Percentiles rank a stretch among this genome's conserved stretches.
Conservation (phyloP, 1,284 basidiomycete genomes). For the Vanrija sp. region DNA sequence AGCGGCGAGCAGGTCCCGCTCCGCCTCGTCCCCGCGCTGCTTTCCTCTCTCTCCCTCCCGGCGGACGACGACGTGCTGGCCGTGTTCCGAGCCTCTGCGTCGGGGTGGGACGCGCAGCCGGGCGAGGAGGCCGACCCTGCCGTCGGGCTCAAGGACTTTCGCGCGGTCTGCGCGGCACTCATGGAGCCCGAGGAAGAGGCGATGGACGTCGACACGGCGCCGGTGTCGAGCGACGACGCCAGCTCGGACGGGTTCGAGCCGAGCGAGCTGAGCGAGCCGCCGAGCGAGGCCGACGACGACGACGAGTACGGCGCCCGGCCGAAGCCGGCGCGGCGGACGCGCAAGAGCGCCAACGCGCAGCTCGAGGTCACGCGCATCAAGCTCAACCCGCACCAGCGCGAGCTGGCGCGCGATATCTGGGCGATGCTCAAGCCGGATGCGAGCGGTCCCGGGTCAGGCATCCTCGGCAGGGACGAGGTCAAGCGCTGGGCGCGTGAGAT, state of each 20-base stretch:
- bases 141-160: constrained; percentile 34
- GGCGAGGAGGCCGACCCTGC: constrained; percentile 10
- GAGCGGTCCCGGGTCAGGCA: constrained; percentile 3
- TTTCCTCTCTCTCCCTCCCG: constrained; percentile 36
- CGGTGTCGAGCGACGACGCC: constrained; percentile 12
- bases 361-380: constrained; percentile 11
- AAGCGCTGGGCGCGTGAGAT: constrained; percentile 38
- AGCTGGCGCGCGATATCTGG: constrained; percentile 42
- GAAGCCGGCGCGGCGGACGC: background rate
- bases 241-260: constrained; percentile 26
- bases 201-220: constrained; percentile 2
- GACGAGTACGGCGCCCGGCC: constrained; percentile 8
- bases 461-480: constrained; percentile 42
- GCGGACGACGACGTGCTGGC: constrained; percentile 46
- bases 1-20: constrained; percentile 29
- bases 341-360: background rate
- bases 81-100: constrained; percentile 41
- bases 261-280: background rate
- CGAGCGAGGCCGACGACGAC: constrained; percentile 21
- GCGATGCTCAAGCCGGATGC: constrained; percentile 36
- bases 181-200: constrained; percentile 32
- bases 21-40: constrained; percentile 29
- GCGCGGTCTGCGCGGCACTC: constrained; percentile 44
- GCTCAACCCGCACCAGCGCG: constrained; percentile 33
- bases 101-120: constrained; percentile 35